Evolutionary conservation across 768 basidiomycete species (phyloP).

Genomic region (Suillus ampliporus): DNA sequence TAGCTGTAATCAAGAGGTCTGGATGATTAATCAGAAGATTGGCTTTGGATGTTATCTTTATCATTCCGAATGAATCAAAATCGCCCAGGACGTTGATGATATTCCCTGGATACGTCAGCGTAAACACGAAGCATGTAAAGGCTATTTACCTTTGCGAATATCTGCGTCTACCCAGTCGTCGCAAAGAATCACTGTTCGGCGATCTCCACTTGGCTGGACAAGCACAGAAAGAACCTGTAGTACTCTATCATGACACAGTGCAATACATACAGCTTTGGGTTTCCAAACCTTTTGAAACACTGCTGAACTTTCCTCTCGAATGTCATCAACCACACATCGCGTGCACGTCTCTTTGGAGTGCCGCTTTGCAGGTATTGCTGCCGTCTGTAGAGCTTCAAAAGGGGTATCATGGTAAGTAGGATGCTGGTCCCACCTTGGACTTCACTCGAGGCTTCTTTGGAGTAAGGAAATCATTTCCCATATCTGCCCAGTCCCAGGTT

Average conservation of each 20-base stretch:
- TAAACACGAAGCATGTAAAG: background rate
- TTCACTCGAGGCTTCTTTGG: conserved; percentile 45
- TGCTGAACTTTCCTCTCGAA: conserved; percentile 43
- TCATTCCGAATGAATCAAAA: conserved; percentile 43
- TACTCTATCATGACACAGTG: conserved; percentile 10
- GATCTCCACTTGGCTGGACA: conserved; percentile 44
- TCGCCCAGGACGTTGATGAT: conserved; percentile 76
- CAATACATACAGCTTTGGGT: background rate
- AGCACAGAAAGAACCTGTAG: conserved; percentile 58
- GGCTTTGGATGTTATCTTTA: conserved; percentile 63
- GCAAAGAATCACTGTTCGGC: conserved; percentile 59
- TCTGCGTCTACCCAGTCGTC: conserved; percentile 82
- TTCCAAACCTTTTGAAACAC: conserved; percentile 49
- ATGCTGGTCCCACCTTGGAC: conserved; percentile 24
- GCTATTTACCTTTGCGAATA: conserved; percentile 58
- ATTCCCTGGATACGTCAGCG: conserved; percentile 60
- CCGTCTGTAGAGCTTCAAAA: conserved; percentile 23
- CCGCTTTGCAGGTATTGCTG: conserved; percentile 15
- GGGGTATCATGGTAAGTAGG: background rate
- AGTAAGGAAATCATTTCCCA: conserved; percentile 52
- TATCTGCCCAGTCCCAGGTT: conserved; percentile 72
- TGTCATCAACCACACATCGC: conserved; percentile 59
- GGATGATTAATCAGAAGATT: conserved; percentile 89
- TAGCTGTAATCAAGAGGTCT: conserved; percentile 90
- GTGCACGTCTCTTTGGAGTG: conserved; percentile 48